A percentile compares a stretch with the other conserved stretches of the same genome.
phyloP scores from a whole-genome alignment of 2,329 filamentous ascomycete genomes.

The Fusarium zealandicum region DNA sequence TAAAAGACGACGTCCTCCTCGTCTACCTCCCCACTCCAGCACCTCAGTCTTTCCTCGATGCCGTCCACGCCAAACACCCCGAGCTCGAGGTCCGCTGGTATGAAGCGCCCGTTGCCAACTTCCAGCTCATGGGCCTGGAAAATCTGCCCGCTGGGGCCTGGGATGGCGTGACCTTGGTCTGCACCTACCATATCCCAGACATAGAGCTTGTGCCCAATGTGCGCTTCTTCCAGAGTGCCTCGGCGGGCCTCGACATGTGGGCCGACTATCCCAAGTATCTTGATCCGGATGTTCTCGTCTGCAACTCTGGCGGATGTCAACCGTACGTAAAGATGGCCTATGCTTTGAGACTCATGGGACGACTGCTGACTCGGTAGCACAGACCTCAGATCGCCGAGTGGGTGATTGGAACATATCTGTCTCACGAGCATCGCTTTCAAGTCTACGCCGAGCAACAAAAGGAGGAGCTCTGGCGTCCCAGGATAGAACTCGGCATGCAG shows the following conservation, averaged over 20 bases:
- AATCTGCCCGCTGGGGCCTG: conserved; percentile 44
- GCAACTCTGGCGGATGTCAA: conserved; percentile 52
- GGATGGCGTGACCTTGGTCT: conserved; percentile 53
- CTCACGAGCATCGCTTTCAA: conserved; percentile 44
- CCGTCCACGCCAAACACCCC: conserved; percentile 46
- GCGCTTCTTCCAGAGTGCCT: conserved; percentile 54
- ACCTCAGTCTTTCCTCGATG: conserved; percentile 46
- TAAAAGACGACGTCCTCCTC: conserved; percentile 51
- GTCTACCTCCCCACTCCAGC: conserved; percentile 46
- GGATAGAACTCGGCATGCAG: conserved; percentile 26
- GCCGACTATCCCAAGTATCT: conserved; percentile 45
- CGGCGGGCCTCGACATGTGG: conserved; percentile 55
- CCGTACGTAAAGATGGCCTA: conserved; percentile 45
- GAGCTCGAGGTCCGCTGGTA: conserved; percentile 50
- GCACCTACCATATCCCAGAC: conserved; percentile 44
- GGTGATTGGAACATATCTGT: conserved; percentile 49
- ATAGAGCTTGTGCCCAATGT: conserved; percentile 45
- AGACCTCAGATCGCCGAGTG: conserved; percentile 52
- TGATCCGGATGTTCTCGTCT: conserved; percentile 48
- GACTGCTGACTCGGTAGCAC: no score
- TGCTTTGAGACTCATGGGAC: no score
- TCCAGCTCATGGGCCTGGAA: conserved; percentile 30
- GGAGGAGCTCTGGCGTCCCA: conserved; percentile 39
- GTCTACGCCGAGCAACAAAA: conserved; percentile 43
- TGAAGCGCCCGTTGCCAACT: conserved; percentile 26